A percentile compares a stretch with the other conserved stretches of the same genome.
phyloP scores from a whole-genome alignment of 2,329 filamentous ascomycete species.

The Atkinsonella hypoxylon region DNA sequence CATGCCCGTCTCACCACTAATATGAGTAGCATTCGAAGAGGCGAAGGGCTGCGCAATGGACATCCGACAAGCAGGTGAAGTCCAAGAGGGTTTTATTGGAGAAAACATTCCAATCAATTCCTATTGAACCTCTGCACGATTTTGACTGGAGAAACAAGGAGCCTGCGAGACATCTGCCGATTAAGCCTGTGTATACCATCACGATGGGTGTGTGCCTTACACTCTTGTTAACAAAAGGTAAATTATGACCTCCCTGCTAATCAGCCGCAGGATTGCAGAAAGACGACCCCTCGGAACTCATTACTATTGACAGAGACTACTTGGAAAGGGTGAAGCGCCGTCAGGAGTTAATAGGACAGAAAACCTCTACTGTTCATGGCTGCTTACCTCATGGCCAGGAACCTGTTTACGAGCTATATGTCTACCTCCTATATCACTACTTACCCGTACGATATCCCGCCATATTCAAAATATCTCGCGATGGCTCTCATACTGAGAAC shows the following conservation, averaged over 20 bases:
- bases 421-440: constrained; percentile 32
- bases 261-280: constrained; percentile 26
- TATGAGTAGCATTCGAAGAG: background rate
- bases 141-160: constrained; percentile 29
- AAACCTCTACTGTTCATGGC: constrained; percentile 30
- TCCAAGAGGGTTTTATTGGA: background rate
- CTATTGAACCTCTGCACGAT: constrained; percentile 14
- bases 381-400: constrained; percentile 25
- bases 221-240: background rate
- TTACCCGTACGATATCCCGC: constrained; percentile 36
- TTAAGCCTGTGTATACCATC: constrained; percentile 41
- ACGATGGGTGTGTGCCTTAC: constrained; percentile 33
- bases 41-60: background rate
- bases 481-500: constrained; percentile 26
- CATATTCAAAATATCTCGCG: constrained; percentile 29
- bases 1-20: background rate
- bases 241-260: background rate
- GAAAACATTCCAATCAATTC: background rate
- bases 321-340: constrained; percentile 29
- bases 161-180: constrained; percentile 31
- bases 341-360: constrained; percentile 23
- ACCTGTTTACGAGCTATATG: constrained; percentile 36
- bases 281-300: constrained; percentile 34
- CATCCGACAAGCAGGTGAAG: background rate
- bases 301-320: constrained; percentile 41